These are phyloP conservation scores for Ochromonas danica DNA, from an alignment of 108 stramenopile genomes.

Conservation along the genomic window DNA sequence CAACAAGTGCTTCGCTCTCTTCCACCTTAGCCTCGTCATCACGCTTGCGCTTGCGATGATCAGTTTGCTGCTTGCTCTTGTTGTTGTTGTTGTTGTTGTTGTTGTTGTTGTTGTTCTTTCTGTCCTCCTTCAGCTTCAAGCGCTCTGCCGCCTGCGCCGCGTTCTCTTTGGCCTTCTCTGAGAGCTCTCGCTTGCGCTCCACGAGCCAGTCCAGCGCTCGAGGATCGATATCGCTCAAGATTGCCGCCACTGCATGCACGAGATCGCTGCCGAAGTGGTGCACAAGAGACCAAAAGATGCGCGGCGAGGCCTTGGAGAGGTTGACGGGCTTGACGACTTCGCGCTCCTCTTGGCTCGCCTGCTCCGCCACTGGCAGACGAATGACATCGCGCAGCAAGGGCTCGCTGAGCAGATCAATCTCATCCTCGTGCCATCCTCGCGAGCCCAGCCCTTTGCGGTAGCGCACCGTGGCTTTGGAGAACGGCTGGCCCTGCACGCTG, in stretches of 20 bases:
- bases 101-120: too few species aligned
- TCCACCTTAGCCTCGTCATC: background rate
- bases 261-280: background rate
- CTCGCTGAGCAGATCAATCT: background rate
- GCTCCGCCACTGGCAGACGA: background rate
- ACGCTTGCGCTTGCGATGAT: constrained; percentile 1
- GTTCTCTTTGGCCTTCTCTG: constrained; percentile 23
- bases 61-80: background rate
- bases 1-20: too few species aligned
- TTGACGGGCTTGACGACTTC: constrained; percentile 1
- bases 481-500: too few species aligned
- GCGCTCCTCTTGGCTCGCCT: background rate
- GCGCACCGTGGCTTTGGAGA: too few species aligned
- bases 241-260: background rate
- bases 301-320: background rate
- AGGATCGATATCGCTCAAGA: background rate
- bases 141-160: too few species aligned
- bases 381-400: background rate
- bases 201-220: background rate
- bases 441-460: background rate
- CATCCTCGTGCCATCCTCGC: background rate
- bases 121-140: too few species aligned
- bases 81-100: too few species aligned
- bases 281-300: constrained; percentile 19
- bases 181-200: background rate